These are phyloP conservation scores for Gossypium anomalum DNA, from an alignment of 345 rosid genomes.

Conservation along the genomic window DNA sequence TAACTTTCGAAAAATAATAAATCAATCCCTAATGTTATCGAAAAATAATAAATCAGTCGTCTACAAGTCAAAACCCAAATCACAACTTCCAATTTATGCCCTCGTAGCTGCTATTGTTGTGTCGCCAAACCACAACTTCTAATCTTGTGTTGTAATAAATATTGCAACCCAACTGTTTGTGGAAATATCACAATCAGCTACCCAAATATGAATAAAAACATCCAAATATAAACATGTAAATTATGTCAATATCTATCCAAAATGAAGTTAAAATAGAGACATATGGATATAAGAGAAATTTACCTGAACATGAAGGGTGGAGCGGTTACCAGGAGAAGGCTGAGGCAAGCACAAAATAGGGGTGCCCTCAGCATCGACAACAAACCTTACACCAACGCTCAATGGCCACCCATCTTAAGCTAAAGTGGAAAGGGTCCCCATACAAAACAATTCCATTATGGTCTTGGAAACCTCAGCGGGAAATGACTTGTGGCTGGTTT, in stretches of 20 bases:
- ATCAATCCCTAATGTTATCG: rapidly evolving
- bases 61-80: too few relatives aligned
- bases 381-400: conserved; percentile 69
- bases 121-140: too few relatives aligned
- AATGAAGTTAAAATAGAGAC: neutral
- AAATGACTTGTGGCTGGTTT: conserved; percentile 45
- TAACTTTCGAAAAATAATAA: too few relatives aligned
- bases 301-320: conserved; percentile 89
- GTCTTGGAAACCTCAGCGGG: conserved; percentile 87
- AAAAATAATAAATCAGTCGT: rapidly evolving
- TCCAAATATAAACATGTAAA: neutral
- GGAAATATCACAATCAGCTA: too few relatives aligned
- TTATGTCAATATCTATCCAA: too few relatives aligned
- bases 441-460: conserved; percentile 70
- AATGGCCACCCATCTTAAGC: conserved; percentile 65
- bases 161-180: too few relatives aligned
- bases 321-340: conserved; percentile 47
- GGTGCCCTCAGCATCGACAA: conserved; percentile 73
- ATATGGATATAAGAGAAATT: neutral
- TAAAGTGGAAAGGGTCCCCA: conserved; percentile 68
- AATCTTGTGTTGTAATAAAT: too few relatives aligned
- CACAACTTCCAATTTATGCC: too few relatives aligned
- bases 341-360: conserved; percentile 62
- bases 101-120: too few relatives aligned
- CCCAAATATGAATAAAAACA: neutral